A percentile compares a stretch with the other conserved stretches of the same genome.
Conservation (phyloP, 805 yeast species). For the Cyberlindnera bimundalis region DNA sequence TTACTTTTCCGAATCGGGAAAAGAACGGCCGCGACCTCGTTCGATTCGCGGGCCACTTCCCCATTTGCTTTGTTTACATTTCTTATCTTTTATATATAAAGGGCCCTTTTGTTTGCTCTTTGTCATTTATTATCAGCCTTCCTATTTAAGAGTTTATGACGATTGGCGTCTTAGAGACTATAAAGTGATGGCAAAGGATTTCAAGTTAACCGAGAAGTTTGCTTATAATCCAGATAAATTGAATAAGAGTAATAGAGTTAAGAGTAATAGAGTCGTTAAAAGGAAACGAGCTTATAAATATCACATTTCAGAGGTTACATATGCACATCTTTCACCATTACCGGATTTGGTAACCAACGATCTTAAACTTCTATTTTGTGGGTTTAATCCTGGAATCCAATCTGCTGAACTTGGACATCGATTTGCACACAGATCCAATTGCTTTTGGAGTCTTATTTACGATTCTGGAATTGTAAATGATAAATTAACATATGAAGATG, state of each 20-base stretch:
- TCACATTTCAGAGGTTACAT: slow-evolving; percentile 14
- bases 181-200: not conserved
- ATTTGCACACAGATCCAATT: slow-evolving; percentile 67
- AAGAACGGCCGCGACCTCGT: not conserved
- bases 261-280: no score
- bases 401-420: slow-evolving; percentile 63
- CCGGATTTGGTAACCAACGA: slow-evolving; percentile 23
- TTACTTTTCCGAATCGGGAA: slow-evolving; percentile 19
- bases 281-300: slow-evolving; percentile 6
- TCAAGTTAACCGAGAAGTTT: not conserved
- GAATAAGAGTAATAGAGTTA: not conserved
- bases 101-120: no score
- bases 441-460: slow-evolving; percentile 63
- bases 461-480: slow-evolving; percentile 43
- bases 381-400: slow-evolving; percentile 68
- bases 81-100: no score
- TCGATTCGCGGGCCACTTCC: not conserved
- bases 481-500: slow-evolving; percentile 33
- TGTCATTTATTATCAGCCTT: no score
- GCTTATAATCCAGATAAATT: slow-evolving; percentile 3
- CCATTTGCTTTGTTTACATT: no score
- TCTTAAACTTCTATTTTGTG: slow-evolving; percentile 53
- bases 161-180: no score
- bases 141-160: no score
- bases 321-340: slow-evolving; percentile 21